Conservation (phyloP, 2,329 filamentous ascomycete species). For the Epichloe uncinata region DNA sequence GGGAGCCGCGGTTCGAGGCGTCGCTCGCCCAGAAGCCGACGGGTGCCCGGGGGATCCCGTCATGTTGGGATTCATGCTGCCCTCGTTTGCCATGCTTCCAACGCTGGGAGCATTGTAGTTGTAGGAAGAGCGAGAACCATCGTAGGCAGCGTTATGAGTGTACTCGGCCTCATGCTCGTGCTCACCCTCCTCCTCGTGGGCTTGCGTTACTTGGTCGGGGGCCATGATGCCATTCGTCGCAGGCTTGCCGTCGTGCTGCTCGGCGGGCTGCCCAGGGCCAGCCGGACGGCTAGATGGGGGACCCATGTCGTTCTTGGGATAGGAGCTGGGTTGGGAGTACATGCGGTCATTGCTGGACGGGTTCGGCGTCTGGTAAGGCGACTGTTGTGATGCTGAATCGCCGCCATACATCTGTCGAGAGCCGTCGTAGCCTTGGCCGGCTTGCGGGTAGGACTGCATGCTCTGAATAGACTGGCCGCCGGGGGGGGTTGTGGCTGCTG, state of each 20-base stretch:
- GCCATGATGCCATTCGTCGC: slow-evolving; percentile 58
- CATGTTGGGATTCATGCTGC: slow-evolving; percentile 73
- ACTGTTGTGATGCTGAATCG: slow-evolving; percentile 52
- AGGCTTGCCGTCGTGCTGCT: slow-evolving; percentile 49
- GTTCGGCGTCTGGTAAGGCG: slow-evolving; percentile 54
- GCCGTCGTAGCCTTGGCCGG: slow-evolving; percentile 58
- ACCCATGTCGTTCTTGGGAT: slow-evolving; percentile 80
- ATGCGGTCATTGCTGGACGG: slow-evolving; percentile 49
- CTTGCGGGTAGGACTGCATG: slow-evolving; percentile 64
- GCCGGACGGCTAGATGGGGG: slow-evolving; percentile 55
- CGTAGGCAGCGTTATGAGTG: slow-evolving; percentile 67
- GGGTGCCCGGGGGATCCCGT: slow-evolving; percentile 68
- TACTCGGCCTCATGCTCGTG: slow-evolving; percentile 73
- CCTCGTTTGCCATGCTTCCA: slow-evolving; percentile 54
- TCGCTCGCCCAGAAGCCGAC: slow-evolving; percentile 69
- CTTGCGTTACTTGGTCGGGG: slow-evolving; percentile 33
- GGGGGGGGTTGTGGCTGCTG: slow-evolving; percentile 85
- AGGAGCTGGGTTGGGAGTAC: slow-evolving; percentile 52
- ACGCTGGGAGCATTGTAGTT: slow-evolving; percentile 61
- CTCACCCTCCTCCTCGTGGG: slow-evolving; percentile 55
- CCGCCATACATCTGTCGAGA: slow-evolving; percentile 72
- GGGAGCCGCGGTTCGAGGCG: slow-evolving; percentile 64
- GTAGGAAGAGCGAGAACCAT: slow-evolving; percentile 59
- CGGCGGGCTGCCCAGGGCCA: slow-evolving; percentile 42
- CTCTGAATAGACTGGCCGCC: slow-evolving; percentile 55